phyloP scores from a whole-genome alignment of 2,329 filamentous ascomycete species.

The Xylaria hypoxylon region DNA sequence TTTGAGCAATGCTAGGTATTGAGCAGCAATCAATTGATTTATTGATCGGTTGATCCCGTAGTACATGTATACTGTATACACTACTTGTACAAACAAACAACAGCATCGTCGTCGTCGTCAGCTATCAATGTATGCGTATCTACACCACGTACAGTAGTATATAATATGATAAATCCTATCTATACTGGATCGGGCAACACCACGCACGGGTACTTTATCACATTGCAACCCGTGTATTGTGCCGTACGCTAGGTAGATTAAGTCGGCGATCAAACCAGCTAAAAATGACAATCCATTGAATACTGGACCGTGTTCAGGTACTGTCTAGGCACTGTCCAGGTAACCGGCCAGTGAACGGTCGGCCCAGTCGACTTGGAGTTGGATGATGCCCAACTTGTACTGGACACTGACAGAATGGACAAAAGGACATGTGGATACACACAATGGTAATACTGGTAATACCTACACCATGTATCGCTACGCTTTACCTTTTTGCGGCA shows the following conservation, averaged over 20 bases:
- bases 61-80: background rate
- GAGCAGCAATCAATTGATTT: too few relatives aligned
- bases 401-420: constrained; percentile 6
- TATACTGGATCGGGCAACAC: constrained; percentile 22
- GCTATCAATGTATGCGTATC: too few relatives aligned
- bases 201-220: constrained; percentile 5
- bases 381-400: constrained; percentile 26
- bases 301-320: constrained; percentile 3
- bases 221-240: background rate
- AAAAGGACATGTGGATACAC: constrained; percentile 10
- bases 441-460: background rate
- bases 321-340: too few relatives aligned
- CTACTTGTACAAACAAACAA: background rate
- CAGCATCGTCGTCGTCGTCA: too few relatives aligned
- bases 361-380: constrained; percentile 7
- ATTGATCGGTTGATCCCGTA: background rate
- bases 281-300: constrained; percentile 20
- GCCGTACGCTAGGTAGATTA: constrained; percentile 23
- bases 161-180: constrained; percentile 5
- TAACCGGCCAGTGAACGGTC: too few relatives aligned
- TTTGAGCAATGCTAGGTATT: too few relatives aligned
- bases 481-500: constrained; percentile 27
- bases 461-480: background rate
- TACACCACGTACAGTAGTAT: too few relatives aligned
- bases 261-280: constrained; percentile 46